Conservation (phyloP, 345 rosid species). For the Sisymbrium irio region DNA sequence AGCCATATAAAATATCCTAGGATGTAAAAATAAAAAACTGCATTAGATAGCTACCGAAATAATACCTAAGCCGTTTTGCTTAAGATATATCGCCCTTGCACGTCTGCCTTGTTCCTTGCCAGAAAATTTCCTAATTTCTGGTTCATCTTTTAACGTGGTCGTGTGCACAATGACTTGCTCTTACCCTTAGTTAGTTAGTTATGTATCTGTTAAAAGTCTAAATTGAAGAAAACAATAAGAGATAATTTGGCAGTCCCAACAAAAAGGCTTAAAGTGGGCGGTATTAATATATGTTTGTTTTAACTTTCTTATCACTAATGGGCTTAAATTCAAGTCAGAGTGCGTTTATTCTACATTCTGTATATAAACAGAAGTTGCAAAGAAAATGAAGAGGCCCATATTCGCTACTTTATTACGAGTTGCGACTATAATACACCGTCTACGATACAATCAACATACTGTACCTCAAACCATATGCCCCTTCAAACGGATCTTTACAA, state of each 20-base stretch:
- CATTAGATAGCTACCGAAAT: neutral
- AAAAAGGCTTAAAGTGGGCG: conserved; percentile 9
- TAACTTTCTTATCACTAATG: neutral
- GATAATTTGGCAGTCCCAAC: neutral
- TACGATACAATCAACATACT: neutral
- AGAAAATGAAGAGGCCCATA: no score
- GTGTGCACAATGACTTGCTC: neutral
- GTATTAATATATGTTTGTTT: neutral
- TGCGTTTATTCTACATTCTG: no score
- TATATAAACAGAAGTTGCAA: no score
- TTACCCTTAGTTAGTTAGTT: neutral
- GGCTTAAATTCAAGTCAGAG: conserved; percentile 19
- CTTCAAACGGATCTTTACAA: neutral
- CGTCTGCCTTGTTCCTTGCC: no score
- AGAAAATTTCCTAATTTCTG: conserved; percentile 21
- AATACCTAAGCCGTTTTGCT: conserved; percentile 11
- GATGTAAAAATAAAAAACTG: neutral
- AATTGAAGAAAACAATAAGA: neutral
- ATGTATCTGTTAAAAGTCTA: neutral
- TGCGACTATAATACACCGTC: neutral
- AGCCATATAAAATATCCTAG: neutral
- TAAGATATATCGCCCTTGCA: conserved; percentile 1
- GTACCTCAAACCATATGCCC: neutral
- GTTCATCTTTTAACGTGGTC: conserved; percentile 10
- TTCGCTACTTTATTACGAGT: neutral